Evolutionary conservation across 768 basidiomycete species (phyloP).

Genomic region (Lyophyllum shimeji): DNA sequence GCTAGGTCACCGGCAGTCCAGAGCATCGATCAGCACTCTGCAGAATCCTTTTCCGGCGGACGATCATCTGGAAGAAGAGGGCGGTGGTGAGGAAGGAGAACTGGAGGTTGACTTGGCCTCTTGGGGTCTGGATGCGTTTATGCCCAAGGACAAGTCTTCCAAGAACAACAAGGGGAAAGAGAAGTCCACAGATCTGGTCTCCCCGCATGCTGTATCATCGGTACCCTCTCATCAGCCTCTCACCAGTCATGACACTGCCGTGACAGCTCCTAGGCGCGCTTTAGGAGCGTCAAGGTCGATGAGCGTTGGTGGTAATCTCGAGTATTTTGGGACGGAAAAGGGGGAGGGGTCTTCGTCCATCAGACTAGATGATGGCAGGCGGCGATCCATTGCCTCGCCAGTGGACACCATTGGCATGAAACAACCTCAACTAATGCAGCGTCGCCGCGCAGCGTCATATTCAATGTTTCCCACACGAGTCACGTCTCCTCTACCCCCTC

Average conservation of each 20-base stretch:
- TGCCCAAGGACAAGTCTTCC: constrained; percentile 62
- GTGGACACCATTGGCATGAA: constrained; percentile 52
- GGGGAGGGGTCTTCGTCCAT: constrained; percentile 28
- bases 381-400: constrained; percentile 59
- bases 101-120: constrained; percentile 80
- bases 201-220: constrained; percentile 36
- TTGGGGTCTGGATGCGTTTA: constrained; percentile 81
- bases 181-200: constrained; percentile 35
- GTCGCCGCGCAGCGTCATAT: constrained; percentile 53
- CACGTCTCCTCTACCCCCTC: constrained; percentile 28
- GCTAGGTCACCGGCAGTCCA: constrained; percentile 47
- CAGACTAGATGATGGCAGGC: constrained; percentile 35
- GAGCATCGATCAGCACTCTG: constrained; percentile 59
- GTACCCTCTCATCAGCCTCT: constrained; percentile 43
- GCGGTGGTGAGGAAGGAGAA: constrained; percentile 48
- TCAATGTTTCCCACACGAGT: constrained; percentile 40
- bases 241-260: constrained; percentile 37
- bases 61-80: constrained; percentile 53
- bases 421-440: constrained; percentile 39
- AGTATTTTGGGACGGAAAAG: constrained; percentile 35
- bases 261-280: constrained; percentile 33
- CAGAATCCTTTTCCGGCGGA: constrained; percentile 76
- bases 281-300: constrained; percentile 54
- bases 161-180: constrained; percentile 45
- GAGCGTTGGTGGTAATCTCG: constrained; percentile 63